Base-by-base conservation (phyloP, 768 basidiomycete genomes). In the Rhizopogon sp. region DNA sequence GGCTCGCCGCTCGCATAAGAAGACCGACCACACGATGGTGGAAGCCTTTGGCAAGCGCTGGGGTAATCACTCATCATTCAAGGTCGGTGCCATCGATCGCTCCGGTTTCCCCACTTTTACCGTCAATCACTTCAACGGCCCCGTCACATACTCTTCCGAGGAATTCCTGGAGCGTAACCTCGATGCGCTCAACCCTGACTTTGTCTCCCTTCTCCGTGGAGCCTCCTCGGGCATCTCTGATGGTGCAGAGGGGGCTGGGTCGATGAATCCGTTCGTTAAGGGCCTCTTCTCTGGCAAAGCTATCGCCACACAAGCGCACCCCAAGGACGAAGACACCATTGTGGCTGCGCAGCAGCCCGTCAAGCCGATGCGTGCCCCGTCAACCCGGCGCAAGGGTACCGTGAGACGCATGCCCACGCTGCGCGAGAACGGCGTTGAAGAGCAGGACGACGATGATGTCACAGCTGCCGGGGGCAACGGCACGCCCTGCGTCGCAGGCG, bases 21-120 rank as follows among this genome's bases (percentile, higher is more conserved):
- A 95, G 82, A 95, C 87, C 2, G 93, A 96, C 63, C 81, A 87
- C 52, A 91, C 88, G 0, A 97, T 98, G 93, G 83, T 95, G 8
- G 93, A 97, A 62, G 92, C 95, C 0, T 93, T 98, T 66, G 77
- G 81, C 45, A 98, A 98, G 70, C 82, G 96, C 1, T 98, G 94
- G 92, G 90, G 85, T 6, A 96, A 92, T 62, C 95, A 98, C 65
- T 80, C 88, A 0, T 88, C 87, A 0, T 98, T 98, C 84, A 95
- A 95, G 70, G 70, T 87, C 0, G 90, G 91, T 10, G 72, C 77
- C 0, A 73, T 82, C 25, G 90, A 92, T 62, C 80, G 92, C 8
- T 82, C 84, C 0, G 92, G 94, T 5, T 87, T 78, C 66, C 86
- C 88, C 0, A 87, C 90, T 0, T 99, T 99, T 71, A 95, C 90